Conservation (phyloP, 1,139 yeast genomes). For the Blastobotrys illinoisensis region DNA sequence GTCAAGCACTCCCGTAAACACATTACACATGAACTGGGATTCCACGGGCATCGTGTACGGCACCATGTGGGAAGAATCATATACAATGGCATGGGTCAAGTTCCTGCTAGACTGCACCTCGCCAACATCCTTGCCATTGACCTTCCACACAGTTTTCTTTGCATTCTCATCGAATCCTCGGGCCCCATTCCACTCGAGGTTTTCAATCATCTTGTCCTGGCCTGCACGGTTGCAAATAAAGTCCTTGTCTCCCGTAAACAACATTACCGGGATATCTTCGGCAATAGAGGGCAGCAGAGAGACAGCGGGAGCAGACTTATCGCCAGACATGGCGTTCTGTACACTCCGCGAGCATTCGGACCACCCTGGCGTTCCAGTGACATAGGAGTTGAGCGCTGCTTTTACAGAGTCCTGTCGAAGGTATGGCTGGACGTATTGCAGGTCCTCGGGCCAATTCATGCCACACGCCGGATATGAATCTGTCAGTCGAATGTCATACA, state of each 20-base stretch:
- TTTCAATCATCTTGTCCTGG: constrained; percentile 57
- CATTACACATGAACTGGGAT: constrained; percentile 54
- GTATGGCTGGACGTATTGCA: constrained; percentile 54
- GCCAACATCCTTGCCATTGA: constrained; percentile 22
- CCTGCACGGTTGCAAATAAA: constrained; percentile 83
- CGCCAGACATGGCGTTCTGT: constrained; percentile 46
- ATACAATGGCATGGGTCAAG: constrained; percentile 67
- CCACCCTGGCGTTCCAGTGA: constrained; percentile 47
- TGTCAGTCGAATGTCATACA: constrained; percentile 68
- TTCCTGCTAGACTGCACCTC: constrained; percentile 47
- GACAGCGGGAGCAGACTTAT: constrained; percentile 54
- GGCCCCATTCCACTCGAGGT: constrained; percentile 62
- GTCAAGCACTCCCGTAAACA: constrained; percentile 28
- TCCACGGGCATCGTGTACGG: constrained; percentile 75
- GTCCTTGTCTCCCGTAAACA: constrained; percentile 87
- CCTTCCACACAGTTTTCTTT: constrained; percentile 19
- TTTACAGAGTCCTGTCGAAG: constrained; percentile 53
- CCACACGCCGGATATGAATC: constrained; percentile 88
- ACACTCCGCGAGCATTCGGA: constrained; percentile 68
- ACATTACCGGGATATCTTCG: constrained; percentile 50
- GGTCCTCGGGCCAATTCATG: constrained; percentile 86
- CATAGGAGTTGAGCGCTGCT: constrained; percentile 41
- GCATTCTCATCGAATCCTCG: constrained; percentile 40
- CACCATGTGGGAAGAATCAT: constrained; percentile 88
- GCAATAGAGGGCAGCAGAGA: constrained; percentile 61